Evolutionary conservation across 768 basidiomycete species (phyloP).

Genomic region (Multifurca ochricompacta): DNA sequence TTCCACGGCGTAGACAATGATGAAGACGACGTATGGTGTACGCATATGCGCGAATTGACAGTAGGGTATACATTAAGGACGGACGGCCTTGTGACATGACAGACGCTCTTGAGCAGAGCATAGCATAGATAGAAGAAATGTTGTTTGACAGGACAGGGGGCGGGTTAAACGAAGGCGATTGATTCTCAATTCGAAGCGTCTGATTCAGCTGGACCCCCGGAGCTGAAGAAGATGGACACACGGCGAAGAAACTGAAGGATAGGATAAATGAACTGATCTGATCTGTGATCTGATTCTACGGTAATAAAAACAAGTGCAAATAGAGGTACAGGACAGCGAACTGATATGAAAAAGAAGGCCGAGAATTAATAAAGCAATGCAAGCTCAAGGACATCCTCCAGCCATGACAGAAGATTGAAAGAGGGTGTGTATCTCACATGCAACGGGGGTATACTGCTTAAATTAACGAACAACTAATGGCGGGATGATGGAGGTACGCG

Average conservation of each 20-base stretch:
- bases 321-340: background rate
- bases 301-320: conserved; percentile 6
- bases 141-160: no score
- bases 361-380: conserved; percentile 4
- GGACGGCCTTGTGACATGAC: no score
- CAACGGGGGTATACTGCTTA: conserved; percentile 16
- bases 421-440: conserved; percentile 1
- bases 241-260: background rate
- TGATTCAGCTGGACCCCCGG: no score
- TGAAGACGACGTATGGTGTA: no score
- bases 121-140: no score
- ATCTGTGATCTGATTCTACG: conserved; percentile 10
- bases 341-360: background rate
- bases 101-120: no score
- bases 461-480: conserved; percentile 7
- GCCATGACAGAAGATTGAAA: background rate
- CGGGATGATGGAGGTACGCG: conserved; percentile 4
- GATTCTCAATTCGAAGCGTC: no score
- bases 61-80: no score
- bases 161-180: no score
- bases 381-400: background rate
- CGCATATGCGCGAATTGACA: no score
- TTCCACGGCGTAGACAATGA: no score
- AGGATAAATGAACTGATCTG: background rate
- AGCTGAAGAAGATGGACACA: no score